Conservation (phyloP, 176 grass and related monocot genomes). For the Thinopyrum elongatum region DNA sequence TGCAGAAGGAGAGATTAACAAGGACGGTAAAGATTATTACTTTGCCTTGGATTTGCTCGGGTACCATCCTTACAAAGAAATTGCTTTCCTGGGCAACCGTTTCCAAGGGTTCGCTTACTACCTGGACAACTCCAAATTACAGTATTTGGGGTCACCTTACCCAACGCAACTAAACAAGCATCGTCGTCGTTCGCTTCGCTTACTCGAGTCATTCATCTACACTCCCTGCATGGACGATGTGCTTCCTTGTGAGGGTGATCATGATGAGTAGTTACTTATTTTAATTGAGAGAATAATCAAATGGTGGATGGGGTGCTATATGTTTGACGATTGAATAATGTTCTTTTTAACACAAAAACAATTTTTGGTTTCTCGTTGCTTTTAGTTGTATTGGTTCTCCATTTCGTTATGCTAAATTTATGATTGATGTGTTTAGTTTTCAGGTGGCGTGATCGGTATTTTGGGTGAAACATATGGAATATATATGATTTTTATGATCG, state of each 20-base stretch:
- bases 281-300: background rate
- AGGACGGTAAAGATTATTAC: background rate
- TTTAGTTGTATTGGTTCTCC: background rate
- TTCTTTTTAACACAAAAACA: background rate
- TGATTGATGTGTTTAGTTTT: background rate
- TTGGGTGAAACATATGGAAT: background rate
- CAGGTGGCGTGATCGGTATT: background rate
- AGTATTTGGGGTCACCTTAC: background rate
- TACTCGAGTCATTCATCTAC: slow-evolving; percentile 5
- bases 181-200: background rate
- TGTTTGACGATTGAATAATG: background rate
- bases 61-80: slow-evolving; percentile 17
- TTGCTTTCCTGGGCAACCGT: background rate
- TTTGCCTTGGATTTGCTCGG: background rate
- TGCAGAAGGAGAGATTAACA: background rate
- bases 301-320: background rate
- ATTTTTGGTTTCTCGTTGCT: background rate
- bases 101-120: background rate
- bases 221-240: slow-evolving; percentile 5
- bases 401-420: background rate
- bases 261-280: background rate
- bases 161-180: background rate
- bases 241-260: background rate
- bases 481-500: background rate
- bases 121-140: background rate